phyloP scores from a whole-genome alignment of 768 basidiomycete genomes.

The Chalciporus chontae region DNA sequence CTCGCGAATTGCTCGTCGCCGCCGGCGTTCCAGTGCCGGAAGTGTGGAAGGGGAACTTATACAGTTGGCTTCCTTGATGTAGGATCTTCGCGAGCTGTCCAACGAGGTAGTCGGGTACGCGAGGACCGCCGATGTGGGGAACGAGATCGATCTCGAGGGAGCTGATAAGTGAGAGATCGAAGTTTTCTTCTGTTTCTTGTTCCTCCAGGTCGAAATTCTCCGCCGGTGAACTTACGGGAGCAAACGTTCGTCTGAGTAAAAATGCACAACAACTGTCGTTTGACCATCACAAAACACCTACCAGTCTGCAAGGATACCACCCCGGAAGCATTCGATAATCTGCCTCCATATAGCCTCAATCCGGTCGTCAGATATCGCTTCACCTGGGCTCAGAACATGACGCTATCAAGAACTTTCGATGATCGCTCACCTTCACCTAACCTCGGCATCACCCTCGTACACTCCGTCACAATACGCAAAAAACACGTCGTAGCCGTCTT shows the following conservation, averaged over 20 bases:
- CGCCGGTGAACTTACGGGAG: slow-evolving; percentile 46
- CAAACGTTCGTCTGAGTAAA: too few relatives aligned
- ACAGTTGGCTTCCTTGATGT: slow-evolving; percentile 67
- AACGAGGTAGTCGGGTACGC: slow-evolving; percentile 71
- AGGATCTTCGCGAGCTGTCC: slow-evolving; percentile 66
- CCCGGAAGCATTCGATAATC: slow-evolving; percentile 74
- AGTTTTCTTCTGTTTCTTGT: slow-evolving; percentile 79
- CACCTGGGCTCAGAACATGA: too few relatives aligned
- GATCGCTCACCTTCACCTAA: slow-evolving; percentile 48
- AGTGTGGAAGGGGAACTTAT: slow-evolving; percentile 30
- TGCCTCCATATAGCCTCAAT: slow-evolving; percentile 85
- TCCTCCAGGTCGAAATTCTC: slow-evolving; percentile 57
- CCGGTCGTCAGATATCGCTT: slow-evolving; percentile 58
- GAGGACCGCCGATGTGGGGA: slow-evolving; percentile 64
- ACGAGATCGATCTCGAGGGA: slow-evolving; percentile 78
- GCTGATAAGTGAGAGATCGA: slow-evolving; percentile 76
- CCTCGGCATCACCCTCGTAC: slow-evolving; percentile 46
- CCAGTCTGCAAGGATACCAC: slow-evolving; percentile 85
- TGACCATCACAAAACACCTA: slow-evolving; percentile 32
- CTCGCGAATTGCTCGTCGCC: slow-evolving; percentile 13
- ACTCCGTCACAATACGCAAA: slow-evolving; percentile 69
- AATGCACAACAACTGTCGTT: neutral
- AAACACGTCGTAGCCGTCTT: slow-evolving; percentile 88
- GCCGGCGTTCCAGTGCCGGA: slow-evolving; percentile 11
- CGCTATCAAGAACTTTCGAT: neutral